Evolutionary conservation across 2,329 filamentous ascomycete genomes (phyloP), one percentile per base, ranked within the genome.

Genomic region (Septoria petroselini): DNA sequence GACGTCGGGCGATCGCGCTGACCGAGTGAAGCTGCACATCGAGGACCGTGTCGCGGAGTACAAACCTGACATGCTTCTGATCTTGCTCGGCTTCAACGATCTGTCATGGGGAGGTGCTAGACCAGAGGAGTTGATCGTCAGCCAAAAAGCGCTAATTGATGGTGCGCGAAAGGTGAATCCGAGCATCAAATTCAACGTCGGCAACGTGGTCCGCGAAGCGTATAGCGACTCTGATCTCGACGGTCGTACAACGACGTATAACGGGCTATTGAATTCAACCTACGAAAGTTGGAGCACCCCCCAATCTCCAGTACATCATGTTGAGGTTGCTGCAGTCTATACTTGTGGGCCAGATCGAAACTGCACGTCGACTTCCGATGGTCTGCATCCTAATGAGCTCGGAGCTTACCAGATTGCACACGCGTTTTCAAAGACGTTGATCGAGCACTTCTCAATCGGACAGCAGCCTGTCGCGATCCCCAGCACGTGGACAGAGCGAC

Each of bases 381-480:
- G 72, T 7, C 55, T 75, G 7, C 72, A 76, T 46, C 72, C 72
- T 0, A 71, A 69, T 40, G 63, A 64, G 4, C 57, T 68, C 1
- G 72, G 71, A 12, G 72, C 75, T 41, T 72, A 63, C 52, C 63
- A 74, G 47, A 70, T 75, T 42, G 71, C 72, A 2, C 57, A 64
- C 35, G 71, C 71, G 7, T 75, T 74, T 57, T 62, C 66, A 7
- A 46, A 51, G 31, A 29, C 35, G 9, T 29, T 51, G n/a, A 39
- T 51, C 21, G 42, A 47, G 15, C 27, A 51, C 21, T 51, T 47
- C 37, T 39, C 48, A 2, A 35, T 47, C 3, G 48, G 48, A 11
- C 18, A 46, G 15, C 12, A 27, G 19, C 48, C 42, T 1, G 15
- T 47, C 7, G 30, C 29, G 42, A 41, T 51, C 11, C 48, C 48